Evolutionary conservation across 306 rosid species (phyloP), one percentile per base, ranked within the genome.

Genomic region (Vachellia collinsii): DNA sequence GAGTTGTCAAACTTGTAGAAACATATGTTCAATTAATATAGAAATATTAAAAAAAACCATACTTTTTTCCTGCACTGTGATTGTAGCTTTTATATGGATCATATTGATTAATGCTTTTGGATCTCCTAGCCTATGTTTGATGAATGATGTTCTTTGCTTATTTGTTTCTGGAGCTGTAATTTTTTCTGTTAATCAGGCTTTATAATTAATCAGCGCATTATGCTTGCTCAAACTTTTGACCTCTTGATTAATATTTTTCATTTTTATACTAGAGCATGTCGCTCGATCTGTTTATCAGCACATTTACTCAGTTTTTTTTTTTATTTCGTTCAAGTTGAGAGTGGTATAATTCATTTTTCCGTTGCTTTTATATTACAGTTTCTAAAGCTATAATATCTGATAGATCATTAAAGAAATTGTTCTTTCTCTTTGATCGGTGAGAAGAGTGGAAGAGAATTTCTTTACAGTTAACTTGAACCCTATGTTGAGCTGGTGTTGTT

Each of bases 341-440:
- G 41, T 25, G 58, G 59, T 19, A n/a, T 65, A 29, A 29, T 29
- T 29, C 34, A 29, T 29, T 29, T 29, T 29, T 29, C 34, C 63
- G 44, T 38, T 68, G 47, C 74, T 44, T 46, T 46, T 42, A 46
- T 77, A 37, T 67, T 73, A 79, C 62, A 51, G 41, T 70, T 25
- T 67, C 17, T 23, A 74, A 46, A 58, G 13, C 12, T 44, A 56
- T 47, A 44, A 16, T 47, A 41, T 46, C 34, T 73, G 59, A 23
- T 50, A 25, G 63, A 53, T 68, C 67, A 54, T 74, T 58, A 34
- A 37, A 79, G 65, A 66, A 64, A 58, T 51, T 66, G 12, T 14
- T 11, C 36, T 75, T 22, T 71, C 58, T 64, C 69, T 59, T 75
- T 79, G 54, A 12, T 75, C 39, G 51, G 59, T 76, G 85, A 74